Conservation (phyloP, 1,139 yeast genomes). For the Magnusiomyces fungicola region DNA sequence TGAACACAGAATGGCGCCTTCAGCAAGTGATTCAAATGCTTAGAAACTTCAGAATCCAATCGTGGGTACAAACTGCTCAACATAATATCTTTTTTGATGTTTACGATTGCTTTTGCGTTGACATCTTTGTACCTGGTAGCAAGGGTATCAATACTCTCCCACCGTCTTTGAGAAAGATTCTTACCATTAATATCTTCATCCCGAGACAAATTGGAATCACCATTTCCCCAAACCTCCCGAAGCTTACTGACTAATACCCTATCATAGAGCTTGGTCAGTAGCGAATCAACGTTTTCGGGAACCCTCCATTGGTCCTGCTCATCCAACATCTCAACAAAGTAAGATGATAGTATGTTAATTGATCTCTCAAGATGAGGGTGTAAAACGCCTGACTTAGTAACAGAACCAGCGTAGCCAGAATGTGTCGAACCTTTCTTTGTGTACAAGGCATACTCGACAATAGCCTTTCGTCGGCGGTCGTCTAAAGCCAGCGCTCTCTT, state of each 20-base stretch:
- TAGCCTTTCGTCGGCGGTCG: slow-evolving; percentile 66
- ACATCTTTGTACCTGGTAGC: slow-evolving; percentile 28
- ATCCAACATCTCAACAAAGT: slow-evolving; percentile 59
- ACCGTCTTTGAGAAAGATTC: slow-evolving; percentile 47
- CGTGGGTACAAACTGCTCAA: slow-evolving; percentile 81
- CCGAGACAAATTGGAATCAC: background rate
- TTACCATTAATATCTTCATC: slow-evolving; percentile 38
- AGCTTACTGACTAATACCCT: slow-evolving; percentile 47
- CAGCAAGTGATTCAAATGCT: slow-evolving; percentile 81
- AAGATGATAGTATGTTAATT: slow-evolving; percentile 53
- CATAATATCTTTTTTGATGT: slow-evolving; percentile 71
- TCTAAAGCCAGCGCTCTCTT: slow-evolving; percentile 65
- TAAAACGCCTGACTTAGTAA: slow-evolving; percentile 37
- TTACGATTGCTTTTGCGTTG: background rate
- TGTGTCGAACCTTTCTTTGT: slow-evolving; percentile 32
- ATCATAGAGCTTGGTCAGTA: slow-evolving; percentile 60
- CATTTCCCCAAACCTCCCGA: slow-evolving; percentile 31
- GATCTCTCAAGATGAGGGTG: slow-evolving; percentile 77
- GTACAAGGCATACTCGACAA: slow-evolving; percentile 78
- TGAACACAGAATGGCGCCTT: slow-evolving; percentile 98
- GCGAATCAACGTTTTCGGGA: slow-evolving; percentile 44
- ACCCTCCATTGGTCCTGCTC: slow-evolving; percentile 85
- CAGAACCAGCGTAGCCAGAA: background rate
- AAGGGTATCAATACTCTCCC: slow-evolving; percentile 70
- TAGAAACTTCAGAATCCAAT: slow-evolving; percentile 86